Evolutionary conservation across 805 yeast genomes (phyloP).

Genomic region (Sungouiella blattae): DNA sequence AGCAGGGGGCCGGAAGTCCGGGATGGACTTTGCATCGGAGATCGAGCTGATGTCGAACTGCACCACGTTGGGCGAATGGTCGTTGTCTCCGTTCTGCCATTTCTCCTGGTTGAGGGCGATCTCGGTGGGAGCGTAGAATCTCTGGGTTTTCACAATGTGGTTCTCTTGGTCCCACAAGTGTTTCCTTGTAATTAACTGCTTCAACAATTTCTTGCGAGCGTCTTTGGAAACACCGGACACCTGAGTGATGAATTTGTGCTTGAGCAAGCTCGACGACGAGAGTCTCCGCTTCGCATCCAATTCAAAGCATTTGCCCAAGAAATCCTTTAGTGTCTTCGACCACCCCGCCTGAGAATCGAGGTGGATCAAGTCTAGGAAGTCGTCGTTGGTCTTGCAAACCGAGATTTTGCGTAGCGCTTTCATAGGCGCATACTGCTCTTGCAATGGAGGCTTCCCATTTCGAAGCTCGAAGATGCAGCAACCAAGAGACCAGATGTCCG

Average conservation of each 20-base stretch:
- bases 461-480: conserved; percentile 74
- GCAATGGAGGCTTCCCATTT: conserved; percentile 65
- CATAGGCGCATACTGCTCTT: conserved; percentile 38
- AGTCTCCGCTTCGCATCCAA: conserved; percentile 30
- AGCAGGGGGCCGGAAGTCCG: background rate
- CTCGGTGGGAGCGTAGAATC: conserved; percentile 38
- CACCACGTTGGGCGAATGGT: conserved; percentile 14
- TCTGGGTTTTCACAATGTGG: conserved; percentile 26
- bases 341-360: conserved; percentile 18
- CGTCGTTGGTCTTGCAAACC: conserved; percentile 25
- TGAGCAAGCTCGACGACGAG: conserved; percentile 29
- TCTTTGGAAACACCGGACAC: conserved; percentile 5
- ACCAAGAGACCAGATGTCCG: conserved; percentile 80
- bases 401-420: conserved; percentile 40
- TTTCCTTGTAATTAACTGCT: conserved; percentile 32
- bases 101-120: conserved; percentile 28
- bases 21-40: background rate
- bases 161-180: conserved; percentile 39
- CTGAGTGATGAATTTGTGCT: conserved; percentile 30
- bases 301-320: conserved; percentile 31
- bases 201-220: conserved; percentile 17
- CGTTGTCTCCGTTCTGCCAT: conserved; percentile 22
- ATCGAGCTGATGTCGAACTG: conserved; percentile 33
- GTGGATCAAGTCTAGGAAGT: conserved; percentile 29
- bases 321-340: conserved; percentile 25